Base-by-base conservation (phyloP, 257 asterid species). In the Ilex aquifolium region DNA sequence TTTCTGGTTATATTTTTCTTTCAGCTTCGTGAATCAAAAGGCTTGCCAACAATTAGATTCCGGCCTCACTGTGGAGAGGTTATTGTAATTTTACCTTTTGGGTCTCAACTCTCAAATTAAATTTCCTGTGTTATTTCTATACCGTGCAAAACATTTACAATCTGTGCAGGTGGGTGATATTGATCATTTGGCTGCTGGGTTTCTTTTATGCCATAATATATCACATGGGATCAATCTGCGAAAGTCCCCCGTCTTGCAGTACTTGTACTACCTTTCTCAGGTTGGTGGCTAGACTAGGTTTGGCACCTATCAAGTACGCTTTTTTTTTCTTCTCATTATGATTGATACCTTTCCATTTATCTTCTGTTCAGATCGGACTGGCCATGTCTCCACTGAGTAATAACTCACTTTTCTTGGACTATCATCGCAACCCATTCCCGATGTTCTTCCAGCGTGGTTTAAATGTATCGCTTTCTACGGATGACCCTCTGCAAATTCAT, bases 21-120 rank as follows among this genome's bases (percentile, higher is more conserved):
- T 79, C 87, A 91, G 97, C 97, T 91, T 57, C 96, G 97, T 4
- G 97, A 91, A 80, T 86, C 84, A 54, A 91, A 91, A 74, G 96
- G 97, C 68, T 69, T 86, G 67, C 87, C 79, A 56, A 85, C 95
- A 66, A 91, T 91, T 62, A 85, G 95, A 80, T 82, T 89, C 51
- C 90, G 95, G 56, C 99, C 97, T 68, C 99, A 92, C 72, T 92
- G 96, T 65, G 99, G 99, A 63, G 99, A 92, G 99, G 99, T 92
- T 67, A 63, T 74, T 76, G 77, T 69, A 70, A 68, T 67, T 66
- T 56, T 42, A 56, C 58, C 60, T 67, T 59, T 58, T 69, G 67
- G 13, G 13, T 6, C 11, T 53, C 57, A 6, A 1, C 57, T 2
- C 5, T 64, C 65, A 40, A 32, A 46, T 66, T 61, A 32, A 31